These are phyloP conservation scores for Malassezia arunalokei DNA, from an alignment of 1,284 basidiomycete species.

Conservation along the genomic window DNA sequence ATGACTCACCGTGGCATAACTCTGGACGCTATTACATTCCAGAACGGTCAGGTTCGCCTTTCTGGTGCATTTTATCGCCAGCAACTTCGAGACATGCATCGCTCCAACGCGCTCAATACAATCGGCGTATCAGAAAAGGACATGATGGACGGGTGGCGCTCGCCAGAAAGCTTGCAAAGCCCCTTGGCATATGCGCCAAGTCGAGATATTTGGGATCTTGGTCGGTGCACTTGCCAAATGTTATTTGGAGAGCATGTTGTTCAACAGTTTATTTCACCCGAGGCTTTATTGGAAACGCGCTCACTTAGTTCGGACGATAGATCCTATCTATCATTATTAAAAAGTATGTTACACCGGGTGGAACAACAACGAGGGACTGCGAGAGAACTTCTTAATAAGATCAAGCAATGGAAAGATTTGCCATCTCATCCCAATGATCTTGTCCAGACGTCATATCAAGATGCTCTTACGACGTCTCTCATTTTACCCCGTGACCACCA, in stretches of 20 bases:
- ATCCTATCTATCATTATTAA: not conserved
- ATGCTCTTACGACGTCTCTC: not conserved
- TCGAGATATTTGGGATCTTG: conserved; percentile 43
- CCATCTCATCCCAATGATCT: too few species aligned
- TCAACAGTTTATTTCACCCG: conserved; percentile 20
- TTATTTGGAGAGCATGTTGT: conserved; percentile 32
- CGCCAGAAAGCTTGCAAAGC: conserved; percentile 32
- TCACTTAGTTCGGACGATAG: not conserved
- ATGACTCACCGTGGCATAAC: conserved; percentile 34
- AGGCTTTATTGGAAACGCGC: not conserved
- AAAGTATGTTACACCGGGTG: not conserved
- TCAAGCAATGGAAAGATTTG: too few species aligned
- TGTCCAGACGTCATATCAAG: too few species aligned
- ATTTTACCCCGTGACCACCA: not conserved
- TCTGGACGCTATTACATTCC: conserved; percentile 20
- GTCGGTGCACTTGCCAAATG: conserved; percentile 37
- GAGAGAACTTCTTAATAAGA: not conserved
- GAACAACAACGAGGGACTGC: not conserved
- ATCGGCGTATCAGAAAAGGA: conserved; percentile 11
- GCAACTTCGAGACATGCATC: conserved; percentile 33
- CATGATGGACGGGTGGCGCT: conserved; percentile 26
- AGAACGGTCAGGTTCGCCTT: conserved; percentile 18
- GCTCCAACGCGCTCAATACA: conserved; percentile 31
- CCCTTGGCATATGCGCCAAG: conserved; percentile 33
- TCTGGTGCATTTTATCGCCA: conserved; percentile 24